These are phyloP conservation scores for Kwoniella shivajii DNA, from an alignment of 1,284 basidiomycete species.

Conservation along the genomic window DNA sequence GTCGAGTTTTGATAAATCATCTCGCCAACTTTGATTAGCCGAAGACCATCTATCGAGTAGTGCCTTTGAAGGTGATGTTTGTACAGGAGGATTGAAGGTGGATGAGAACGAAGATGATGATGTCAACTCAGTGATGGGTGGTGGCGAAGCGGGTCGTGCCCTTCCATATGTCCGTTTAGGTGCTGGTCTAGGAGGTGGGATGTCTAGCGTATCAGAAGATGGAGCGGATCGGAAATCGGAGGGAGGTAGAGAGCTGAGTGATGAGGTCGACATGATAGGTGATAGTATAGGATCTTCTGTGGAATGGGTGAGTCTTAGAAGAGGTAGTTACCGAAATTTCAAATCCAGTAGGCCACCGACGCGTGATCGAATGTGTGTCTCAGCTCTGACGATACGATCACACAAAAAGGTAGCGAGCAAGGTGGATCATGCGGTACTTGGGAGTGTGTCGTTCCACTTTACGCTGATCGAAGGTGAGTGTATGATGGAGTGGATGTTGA, in stretches of 20 bases:
- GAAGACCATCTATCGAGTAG: constrained; percentile 26
- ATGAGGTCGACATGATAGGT: constrained; percentile 21
- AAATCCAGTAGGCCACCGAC: too few relatives aligned
- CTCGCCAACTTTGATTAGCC: constrained; percentile 16
- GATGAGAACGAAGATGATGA: not conserved
- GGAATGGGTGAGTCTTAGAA: too few relatives aligned
- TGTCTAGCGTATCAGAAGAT: constrained; percentile 17
- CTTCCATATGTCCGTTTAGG: constrained; percentile 26
- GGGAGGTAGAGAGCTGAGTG: constrained; percentile 14
- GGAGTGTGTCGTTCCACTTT: too few relatives aligned
- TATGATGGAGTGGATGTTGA: not conserved
- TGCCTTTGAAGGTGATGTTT: constrained; percentile 27
- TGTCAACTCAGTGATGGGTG: not conserved
- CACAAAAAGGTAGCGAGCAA: too few relatives aligned
- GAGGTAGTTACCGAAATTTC: too few relatives aligned
- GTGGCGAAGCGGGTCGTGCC: constrained; percentile 17
- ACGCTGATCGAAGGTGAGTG: too few relatives aligned
- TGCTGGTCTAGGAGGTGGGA: constrained; percentile 14
- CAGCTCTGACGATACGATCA: too few relatives aligned
- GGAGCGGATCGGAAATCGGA: constrained; percentile 1
- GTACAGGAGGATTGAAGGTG: not conserved
- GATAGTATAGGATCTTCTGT: not conserved
- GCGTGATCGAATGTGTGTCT: too few relatives aligned
- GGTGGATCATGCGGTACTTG: too few relatives aligned
- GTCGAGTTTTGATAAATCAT: constrained; percentile 19